A percentile compares a stretch with the other conserved stretches of the same genome.
Conservation (phyloP, 768 basidiomycete species). For the Collybia sordida region DNA sequence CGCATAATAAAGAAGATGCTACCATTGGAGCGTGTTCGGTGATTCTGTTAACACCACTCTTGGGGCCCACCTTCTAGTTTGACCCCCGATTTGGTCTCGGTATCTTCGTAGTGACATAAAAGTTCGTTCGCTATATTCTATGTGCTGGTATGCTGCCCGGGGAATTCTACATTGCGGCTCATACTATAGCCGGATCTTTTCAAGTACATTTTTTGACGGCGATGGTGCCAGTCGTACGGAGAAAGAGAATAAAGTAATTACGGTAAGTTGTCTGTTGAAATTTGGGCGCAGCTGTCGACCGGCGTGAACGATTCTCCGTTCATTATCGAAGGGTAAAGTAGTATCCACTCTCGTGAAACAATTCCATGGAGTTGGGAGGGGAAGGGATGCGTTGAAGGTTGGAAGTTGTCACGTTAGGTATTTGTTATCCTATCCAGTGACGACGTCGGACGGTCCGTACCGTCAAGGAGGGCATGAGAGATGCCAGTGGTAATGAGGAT, state of each 20-base stretch:
- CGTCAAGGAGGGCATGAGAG: background rate
- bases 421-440: too few relatives aligned
- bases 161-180: background rate
- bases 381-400: background rate
- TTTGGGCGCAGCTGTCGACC: background rate
- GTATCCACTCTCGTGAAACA: background rate
- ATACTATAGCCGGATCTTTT: too few relatives aligned
- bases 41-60: too few relatives aligned
- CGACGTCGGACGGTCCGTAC: background rate
- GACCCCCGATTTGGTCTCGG: too few relatives aligned
- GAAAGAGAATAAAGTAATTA: background rate
- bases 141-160: background rate
- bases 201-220: background rate
- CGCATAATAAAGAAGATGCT: too few relatives aligned
- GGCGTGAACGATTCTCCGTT: background rate
- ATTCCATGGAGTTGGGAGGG: background rate
- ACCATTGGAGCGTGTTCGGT: too few relatives aligned
- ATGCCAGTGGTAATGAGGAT: background rate
- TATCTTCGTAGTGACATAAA: too few relatives aligned
- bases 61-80: too few relatives aligned
- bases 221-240: background rate
- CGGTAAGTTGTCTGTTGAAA: background rate
- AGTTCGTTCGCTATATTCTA: too few relatives aligned
- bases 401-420: background rate
- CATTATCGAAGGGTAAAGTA: background rate